Evolutionary conservation across 2,329 filamentous ascomycete genomes (phyloP), one percentile per base, ranked within the genome.

Genomic region (Alternaria sp.): DNA sequence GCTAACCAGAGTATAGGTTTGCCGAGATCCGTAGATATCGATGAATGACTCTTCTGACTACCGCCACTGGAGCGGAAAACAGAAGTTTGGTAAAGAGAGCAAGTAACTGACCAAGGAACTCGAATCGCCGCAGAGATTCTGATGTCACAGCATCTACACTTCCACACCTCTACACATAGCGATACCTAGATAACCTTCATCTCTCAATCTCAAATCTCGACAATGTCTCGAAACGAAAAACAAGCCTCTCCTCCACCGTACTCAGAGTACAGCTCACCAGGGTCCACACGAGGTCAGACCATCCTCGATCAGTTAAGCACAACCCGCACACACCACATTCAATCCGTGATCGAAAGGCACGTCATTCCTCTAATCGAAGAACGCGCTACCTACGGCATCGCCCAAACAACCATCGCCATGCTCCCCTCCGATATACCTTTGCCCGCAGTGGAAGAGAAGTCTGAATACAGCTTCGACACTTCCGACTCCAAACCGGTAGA

Each of bases 351-450:
- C 30, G 68, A 74, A 30, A 72, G 64, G 2, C 72, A 80, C 61
- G 78, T 84, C 58, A 76, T 80, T 30, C 81, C 82, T 1, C 67
- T 81, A 18, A 69, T 84, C 49, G 67, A 77, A 55, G 61, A 74
- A 12, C 79, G 80, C 63, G 78, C 78, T 40, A 67, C 74, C 11
- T 77, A 78, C 32, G 81, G 81, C 28, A 78, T 83, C 40, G 78
- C 80, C 16, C 79, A 79, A 60, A 81, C 80, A 14, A 81, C 76
- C 12, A 78, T 83, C 59, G 74, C 82, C 32, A 72, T 84, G 14
- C 69, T 84, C 0, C 82, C 82, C 10, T 82, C 81, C 4, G 79
- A 82, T 60, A 75, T 80, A 10, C 70, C 73, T 5, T 57, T 75
- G 3, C 69, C 73, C 0, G 32, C 64, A 4, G 57, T 62, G 3